These are phyloP conservation scores for Diophrys appendiculata DNA, from an alignment of 73 alveolate genomes.

Conservation along the genomic window DNA sequence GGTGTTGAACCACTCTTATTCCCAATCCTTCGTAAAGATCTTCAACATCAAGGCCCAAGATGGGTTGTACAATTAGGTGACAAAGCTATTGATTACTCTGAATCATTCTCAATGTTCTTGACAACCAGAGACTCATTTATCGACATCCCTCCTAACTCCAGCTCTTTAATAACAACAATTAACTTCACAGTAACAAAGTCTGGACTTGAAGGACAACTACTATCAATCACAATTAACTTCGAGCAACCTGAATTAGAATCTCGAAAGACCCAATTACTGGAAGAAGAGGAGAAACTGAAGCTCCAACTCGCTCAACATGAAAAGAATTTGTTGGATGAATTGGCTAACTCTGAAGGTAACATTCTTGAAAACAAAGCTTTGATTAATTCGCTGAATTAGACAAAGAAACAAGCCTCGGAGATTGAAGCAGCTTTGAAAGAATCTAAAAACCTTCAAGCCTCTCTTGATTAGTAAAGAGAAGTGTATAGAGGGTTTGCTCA, in stretches of 20 bases:
- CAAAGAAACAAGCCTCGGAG: constrained; percentile 90
- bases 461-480: constrained; percentile 97
- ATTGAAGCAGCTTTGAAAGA: constrained; percentile 84
- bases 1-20: constrained; percentile 95
- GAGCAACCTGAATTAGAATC: constrained; percentile 99
- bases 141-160: constrained; percentile 96
- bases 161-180: constrained; percentile 90
- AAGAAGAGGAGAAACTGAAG: constrained; percentile 98
- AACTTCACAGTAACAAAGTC: constrained; percentile 99
- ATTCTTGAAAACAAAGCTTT: constrained; percentile 98
- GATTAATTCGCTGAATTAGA: constrained; percentile 94
- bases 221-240: constrained; percentile 96
- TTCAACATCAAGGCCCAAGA: constrained; percentile 98
- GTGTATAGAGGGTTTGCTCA: constrained; percentile 94
- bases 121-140: constrained; percentile 97
- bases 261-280: constrained; percentile 94
- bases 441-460: constrained; percentile 87
- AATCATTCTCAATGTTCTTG: constrained; percentile 90
- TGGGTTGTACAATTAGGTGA: constrained; percentile 98
- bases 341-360: constrained; percentile 98
- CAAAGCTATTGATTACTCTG: constrained; percentile 97
- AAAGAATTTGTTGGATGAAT: constrained; percentile 95
- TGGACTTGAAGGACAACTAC: constrained; percentile 99
- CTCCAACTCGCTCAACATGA: constrained; percentile 94
- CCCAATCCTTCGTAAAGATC: constrained; percentile 98